Evolutionary conservation across 2,329 filamentous ascomycete genomes (phyloP).

Genomic region (Ophiostoma himal-ulmi): DNA sequence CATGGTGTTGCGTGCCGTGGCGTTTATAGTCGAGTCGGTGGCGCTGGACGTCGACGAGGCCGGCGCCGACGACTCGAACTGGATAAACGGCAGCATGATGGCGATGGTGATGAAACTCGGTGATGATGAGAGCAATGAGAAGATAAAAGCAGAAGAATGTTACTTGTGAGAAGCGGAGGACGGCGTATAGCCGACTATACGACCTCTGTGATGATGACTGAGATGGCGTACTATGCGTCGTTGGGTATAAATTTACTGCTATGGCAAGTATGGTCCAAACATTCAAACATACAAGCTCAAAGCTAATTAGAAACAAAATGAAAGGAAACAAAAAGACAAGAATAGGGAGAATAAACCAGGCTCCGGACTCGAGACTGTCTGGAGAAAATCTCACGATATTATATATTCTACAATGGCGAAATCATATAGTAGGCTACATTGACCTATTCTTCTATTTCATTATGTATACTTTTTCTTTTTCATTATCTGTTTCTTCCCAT

Average conservation of each 20-base stretch:
- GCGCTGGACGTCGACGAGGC: constrained; percentile 5
- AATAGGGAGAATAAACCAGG: background rate
- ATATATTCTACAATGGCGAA: background rate
- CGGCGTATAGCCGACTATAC: constrained; percentile 6
- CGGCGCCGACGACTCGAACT: constrained; percentile 29
- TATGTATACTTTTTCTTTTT: background rate
- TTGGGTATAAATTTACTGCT: background rate
- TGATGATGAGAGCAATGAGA: background rate
- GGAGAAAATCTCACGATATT: background rate
- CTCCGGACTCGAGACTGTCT: background rate
- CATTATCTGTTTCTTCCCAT: background rate
- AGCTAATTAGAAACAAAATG: background rate
- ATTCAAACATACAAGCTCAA: background rate
- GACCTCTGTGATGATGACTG: background rate
- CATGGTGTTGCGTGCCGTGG: constrained; percentile 32
- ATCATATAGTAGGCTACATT: background rate
- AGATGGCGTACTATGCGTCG: background rate
- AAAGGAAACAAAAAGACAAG: background rate
- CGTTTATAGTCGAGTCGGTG: constrained; percentile 23
- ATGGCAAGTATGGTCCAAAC: background rate
- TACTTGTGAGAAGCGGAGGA: background rate
- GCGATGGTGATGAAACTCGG: background rate
- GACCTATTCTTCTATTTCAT: background rate
- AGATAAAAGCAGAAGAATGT: background rate
- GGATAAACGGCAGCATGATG: constrained; percentile 21